These are phyloP conservation scores for Acanthamoeba healyi DNA, from an alignment of 208 protist genomes.

Conservation along the genomic window DNA sequence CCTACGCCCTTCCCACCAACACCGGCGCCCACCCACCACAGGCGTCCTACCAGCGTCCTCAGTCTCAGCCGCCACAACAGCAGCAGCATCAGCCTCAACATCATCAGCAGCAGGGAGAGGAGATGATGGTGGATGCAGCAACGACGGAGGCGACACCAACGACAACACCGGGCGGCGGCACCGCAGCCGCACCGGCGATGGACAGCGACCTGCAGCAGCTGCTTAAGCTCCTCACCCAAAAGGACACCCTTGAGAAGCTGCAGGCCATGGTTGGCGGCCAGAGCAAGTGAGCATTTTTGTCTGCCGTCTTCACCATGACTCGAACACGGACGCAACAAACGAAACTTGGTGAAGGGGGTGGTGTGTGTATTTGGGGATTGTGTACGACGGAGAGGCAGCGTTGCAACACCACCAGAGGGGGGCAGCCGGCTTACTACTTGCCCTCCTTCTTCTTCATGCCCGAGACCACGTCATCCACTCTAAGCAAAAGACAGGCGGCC, in stretches of 20 bases:
- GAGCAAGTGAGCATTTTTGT: too few relatives aligned
- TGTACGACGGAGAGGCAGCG: too few relatives aligned
- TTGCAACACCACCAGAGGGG: too few relatives aligned
- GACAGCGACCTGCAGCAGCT: constrained; percentile 42
- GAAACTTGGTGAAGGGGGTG: too few relatives aligned
- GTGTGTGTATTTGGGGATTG: too few relatives aligned
- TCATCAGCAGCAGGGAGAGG: background rate
- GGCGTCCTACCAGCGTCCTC: background rate
- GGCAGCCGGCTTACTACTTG: too few relatives aligned
- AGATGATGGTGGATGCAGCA: background rate
- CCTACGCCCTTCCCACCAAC: constrained; percentile 13
- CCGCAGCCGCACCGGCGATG: background rate
- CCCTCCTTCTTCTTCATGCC: constrained; percentile 90
- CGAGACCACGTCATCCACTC: constrained; percentile 99
- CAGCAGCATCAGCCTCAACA: background rate
- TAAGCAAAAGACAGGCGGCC: constrained; percentile 98
- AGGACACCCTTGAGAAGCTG: constrained; percentile 37
- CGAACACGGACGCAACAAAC: too few relatives aligned
- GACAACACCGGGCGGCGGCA: background rate
- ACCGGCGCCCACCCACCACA: background rate
- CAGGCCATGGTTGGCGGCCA: constrained; percentile 38
- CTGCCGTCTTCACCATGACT: too few relatives aligned
- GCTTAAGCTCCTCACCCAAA: constrained; percentile 11
- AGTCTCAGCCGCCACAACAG: background rate
- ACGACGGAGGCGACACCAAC: background rate